phyloP scores from a whole-genome alignment of 2,329 filamentous ascomycete genomes.

The Ophiocordyceps robertsii region DNA sequence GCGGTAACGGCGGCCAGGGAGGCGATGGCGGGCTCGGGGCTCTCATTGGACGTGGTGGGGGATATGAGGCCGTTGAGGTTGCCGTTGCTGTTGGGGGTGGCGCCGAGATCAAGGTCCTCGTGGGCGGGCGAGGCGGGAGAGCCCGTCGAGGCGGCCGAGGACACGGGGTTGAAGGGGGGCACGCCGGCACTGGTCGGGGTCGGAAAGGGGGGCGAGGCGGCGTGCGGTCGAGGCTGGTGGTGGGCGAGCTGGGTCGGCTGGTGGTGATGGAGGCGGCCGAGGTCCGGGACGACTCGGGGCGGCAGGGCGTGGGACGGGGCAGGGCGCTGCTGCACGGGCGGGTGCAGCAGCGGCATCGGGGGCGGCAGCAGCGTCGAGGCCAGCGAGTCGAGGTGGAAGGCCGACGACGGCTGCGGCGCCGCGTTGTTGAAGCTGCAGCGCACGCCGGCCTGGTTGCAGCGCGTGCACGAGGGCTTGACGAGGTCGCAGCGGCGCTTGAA shows the following conservation, averaged over 20 bases:
- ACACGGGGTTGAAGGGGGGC: background rate
- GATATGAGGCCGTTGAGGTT: slow-evolving; percentile 13
- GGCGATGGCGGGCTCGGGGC: slow-evolving; percentile 9
- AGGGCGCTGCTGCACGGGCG: background rate
- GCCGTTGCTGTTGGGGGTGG: slow-evolving; percentile 1
- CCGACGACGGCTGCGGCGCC: background rate
- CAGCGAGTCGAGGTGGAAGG: background rate
- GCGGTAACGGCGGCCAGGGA: background rate
- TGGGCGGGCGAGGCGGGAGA: slow-evolving; percentile 7
- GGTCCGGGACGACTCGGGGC: background rate
- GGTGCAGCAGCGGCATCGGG: background rate
- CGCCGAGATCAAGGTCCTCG: slow-evolving; percentile 3
- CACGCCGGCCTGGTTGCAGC: slow-evolving; percentile 18
- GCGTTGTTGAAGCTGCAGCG: slow-evolving; percentile 15
- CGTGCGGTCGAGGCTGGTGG: background rate
- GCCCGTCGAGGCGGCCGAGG: background rate
- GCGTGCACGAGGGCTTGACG: slow-evolving; percentile 19
- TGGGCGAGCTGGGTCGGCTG: no score
- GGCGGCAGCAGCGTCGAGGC: background rate
- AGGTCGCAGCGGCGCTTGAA: slow-evolving; percentile 23
- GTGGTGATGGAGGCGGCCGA: background rate
- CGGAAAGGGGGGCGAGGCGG: background rate
- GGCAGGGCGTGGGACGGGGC: background rate
- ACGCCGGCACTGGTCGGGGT: background rate
- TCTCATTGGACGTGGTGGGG: slow-evolving; percentile 14